Conservation (phyloP, 2,329 filamentous ascomycete species). For the Periconia digitata region DNA sequence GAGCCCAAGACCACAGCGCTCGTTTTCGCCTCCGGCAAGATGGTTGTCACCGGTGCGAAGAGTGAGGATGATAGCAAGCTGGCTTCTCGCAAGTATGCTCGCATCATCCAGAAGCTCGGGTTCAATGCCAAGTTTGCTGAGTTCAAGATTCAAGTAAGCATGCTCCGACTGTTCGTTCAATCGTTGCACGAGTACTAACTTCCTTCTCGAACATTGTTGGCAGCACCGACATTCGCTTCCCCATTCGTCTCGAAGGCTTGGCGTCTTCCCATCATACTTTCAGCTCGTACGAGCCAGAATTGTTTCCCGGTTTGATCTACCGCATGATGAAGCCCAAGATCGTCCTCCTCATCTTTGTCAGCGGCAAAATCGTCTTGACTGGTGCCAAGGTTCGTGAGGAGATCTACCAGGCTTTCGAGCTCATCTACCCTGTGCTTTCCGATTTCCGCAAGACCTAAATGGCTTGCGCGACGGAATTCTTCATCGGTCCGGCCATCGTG, state of each 20-base stretch:
- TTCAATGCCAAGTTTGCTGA: slow-evolving; percentile 99
- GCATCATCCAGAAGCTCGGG: slow-evolving; percentile 98
- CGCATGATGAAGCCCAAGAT: slow-evolving; percentile 99
- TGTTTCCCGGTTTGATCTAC: slow-evolving; percentile 99
- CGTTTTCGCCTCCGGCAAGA: slow-evolving; percentile 98
- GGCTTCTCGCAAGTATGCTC: slow-evolving; percentile 94
- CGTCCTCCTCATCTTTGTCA: slow-evolving; percentile 95
- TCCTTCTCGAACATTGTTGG: slow-evolving; percentile 79
- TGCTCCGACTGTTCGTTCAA: background rate
- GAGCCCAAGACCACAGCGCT: slow-evolving; percentile 98
- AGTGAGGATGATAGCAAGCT: slow-evolving; percentile 98
- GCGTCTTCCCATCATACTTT: slow-evolving; percentile 98
- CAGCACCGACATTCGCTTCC: slow-evolving; percentile 99
- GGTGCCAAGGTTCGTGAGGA: slow-evolving; percentile 90
- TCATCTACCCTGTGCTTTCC: slow-evolving; percentile 38
- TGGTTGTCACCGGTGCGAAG: slow-evolving; percentile 98
- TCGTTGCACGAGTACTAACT: background rate
- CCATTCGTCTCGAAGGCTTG: slow-evolving; percentile 83
- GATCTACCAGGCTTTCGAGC: slow-evolving; percentile 60
- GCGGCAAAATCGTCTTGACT: slow-evolving; percentile 96
- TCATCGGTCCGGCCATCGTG: background rate
- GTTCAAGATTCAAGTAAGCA: slow-evolving; percentile 75
- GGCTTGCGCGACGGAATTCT: background rate
- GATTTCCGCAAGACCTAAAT: slow-evolving; percentile 65
- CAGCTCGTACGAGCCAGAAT: slow-evolving; percentile 88